These are phyloP conservation scores for Quercus aquifolioides DNA, from an alignment of 306 rosid genomes.

Conservation along the genomic window DNA sequence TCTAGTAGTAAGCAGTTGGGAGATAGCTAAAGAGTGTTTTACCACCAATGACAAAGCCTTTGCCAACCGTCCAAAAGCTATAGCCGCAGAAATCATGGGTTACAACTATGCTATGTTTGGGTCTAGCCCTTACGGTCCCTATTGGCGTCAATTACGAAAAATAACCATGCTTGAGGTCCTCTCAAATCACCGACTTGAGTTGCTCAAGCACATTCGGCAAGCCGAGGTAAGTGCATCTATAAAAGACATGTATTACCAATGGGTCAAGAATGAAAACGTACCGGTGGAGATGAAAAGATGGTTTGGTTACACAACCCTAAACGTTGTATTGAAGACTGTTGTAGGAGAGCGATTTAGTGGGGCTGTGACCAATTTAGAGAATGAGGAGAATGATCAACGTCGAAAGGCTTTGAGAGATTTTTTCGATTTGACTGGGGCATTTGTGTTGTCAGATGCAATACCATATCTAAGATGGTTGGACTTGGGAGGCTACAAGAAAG, in stretches of 20 bases:
- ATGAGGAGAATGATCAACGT: neutral
- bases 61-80: slow-evolving; percentile 14
- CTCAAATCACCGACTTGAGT: slow-evolving; percentile 12
- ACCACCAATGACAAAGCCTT: slow-evolving; percentile 26
- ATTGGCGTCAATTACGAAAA: slow-evolving; percentile 33
- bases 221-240: slow-evolving; percentile 13
- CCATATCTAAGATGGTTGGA: slow-evolving; percentile 31
- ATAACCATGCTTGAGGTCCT: slow-evolving; percentile 16
- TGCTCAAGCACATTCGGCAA: neutral
- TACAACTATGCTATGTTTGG: slow-evolving; percentile 29
- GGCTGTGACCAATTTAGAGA: neutral
- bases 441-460: slow-evolving; percentile 16
- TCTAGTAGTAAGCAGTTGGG: slow-evolving; percentile 12
- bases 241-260: neutral
- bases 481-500: slow-evolving; percentile 30
- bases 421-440: neutral
- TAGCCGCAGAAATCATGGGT: slow-evolving; percentile 6
- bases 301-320: slow-evolving; percentile 22
- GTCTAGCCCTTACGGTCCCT: slow-evolving; percentile 13
- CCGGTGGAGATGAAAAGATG: slow-evolving; percentile 34
- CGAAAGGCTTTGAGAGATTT: neutral
- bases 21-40: slow-evolving; percentile 18
- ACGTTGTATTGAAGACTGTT: slow-evolving; percentile 16
- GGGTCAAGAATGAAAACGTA: neutral
- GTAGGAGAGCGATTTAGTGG: slow-evolving; percentile 21